Base-by-base conservation (phyloP, 768 basidiomycete species). In the Tricholoma sp. region DNA sequence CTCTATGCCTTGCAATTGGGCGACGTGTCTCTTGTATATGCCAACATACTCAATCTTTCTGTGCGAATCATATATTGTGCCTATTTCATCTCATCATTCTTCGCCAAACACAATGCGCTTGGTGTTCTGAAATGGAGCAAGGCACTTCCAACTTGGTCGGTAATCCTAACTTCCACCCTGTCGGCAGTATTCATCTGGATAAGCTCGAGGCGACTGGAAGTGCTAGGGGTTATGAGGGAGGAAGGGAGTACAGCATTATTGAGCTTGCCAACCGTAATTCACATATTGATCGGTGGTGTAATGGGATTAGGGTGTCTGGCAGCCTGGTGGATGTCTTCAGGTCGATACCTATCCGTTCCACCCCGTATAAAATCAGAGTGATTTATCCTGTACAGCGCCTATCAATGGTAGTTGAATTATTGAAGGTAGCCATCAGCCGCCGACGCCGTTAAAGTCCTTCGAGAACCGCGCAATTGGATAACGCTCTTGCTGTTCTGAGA, bases 11-110 rank as follows among this genome's bases (percentile, higher is more conserved):
- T 78, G 28, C 69, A 74, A 24, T 63, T 83, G 24, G 87, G 86
- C 32, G 91, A 92, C 61, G 75, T 79, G 0, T 84, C 85, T 6
- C 75, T 91, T 33, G 86, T 93, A 2, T 89, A 85, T 63, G 87
- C 86, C 57, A 94, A 94, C 63, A 83, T 87, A 57, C 66, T 78
- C 61, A 89, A 87, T 65, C 76, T 90, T 59, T 69, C 75, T 0
- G 77, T 79, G 5, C 78, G 91, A 13, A 88, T 89, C 39, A 63
- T 72, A 28, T 91, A 89, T 66, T 80, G 81, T 41, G 70, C 77
- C 57, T 61, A 62, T 34, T 91, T 86, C 65, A 70, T 73, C 12
- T 64, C 65, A 4, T 57, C 57, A 2, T 91, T 77, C 66, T 89
- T 84, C 70, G 58, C 53, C 18, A 59, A 53, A 3, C 57, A 61